These are phyloP conservation scores for Thelephora terrestris DNA, from an alignment of 1,284 basidiomycete species.

Conservation along the genomic window DNA sequence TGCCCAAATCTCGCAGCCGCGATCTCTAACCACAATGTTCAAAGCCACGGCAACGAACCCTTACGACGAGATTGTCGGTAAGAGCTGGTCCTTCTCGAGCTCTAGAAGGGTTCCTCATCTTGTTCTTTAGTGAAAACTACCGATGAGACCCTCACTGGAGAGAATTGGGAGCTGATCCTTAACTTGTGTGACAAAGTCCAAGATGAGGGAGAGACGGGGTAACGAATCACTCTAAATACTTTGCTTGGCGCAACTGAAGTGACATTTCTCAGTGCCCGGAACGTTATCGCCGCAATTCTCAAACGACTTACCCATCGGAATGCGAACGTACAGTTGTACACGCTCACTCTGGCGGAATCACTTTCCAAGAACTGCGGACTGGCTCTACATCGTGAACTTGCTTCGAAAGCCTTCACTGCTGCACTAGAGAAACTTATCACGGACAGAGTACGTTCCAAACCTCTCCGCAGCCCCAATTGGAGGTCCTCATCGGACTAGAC, in stretches of 20 bases:
- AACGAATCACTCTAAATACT: conserved; percentile 16
- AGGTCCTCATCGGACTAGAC: background rate
- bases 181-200: conserved; percentile 95
- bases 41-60: conserved; percentile 58
- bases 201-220: conserved; percentile 82
- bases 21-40: conserved; percentile 41
- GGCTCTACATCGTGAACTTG: conserved; percentile 78
- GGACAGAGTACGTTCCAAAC: conserved; percentile 61
- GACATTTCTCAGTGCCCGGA: conserved; percentile 56
- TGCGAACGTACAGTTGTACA: conserved; percentile 94
- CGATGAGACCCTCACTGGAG: conserved; percentile 87
- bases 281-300: conserved; percentile 77
- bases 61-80: conserved; percentile 92
- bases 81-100: conserved; percentile 5
- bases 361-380: conserved; percentile 88
- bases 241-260: conserved; percentile 2
- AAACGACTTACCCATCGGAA: conserved; percentile 91
- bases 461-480: background rate
- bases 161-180: conserved; percentile 94
- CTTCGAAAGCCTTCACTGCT: conserved; percentile 84
- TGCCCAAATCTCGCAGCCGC: background rate
- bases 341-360: conserved; percentile 80
- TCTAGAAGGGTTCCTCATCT: background rate
- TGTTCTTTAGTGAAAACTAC: conserved; percentile 72
- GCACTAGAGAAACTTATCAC: conserved; percentile 78